Evolutionary conservation across 192 early-diverging fungal species (phyloP), one percentile per base, ranked within the genome.

Genomic region (Podila epigama): DNA sequence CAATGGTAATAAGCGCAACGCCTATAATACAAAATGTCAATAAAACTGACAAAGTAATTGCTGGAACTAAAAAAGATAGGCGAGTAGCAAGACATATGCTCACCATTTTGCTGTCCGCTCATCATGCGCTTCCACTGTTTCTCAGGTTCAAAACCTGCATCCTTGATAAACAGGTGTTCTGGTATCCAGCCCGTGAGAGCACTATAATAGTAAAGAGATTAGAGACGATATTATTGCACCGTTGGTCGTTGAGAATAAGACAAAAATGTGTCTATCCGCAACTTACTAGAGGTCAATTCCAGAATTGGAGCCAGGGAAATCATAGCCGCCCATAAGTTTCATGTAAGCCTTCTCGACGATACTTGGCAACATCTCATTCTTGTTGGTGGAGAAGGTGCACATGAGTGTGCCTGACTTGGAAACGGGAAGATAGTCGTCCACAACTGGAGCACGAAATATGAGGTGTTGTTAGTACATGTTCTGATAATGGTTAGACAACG

Each of bases 331-430:
- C 92, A 94, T 95, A 1, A 96, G 75, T 80, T 98, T 98, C 89
- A 96, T 89, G 68, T 96, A 98, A 66, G 96, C 96, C 70, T 98
- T 98, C 62, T 98, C 96, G 18, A 96, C 85, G 27, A 98, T 90
- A 65, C 93, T 93, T 4, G 88, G 83, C 94, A 92, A 95, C 10
- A 94, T 54, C 70, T 93, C 92, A 52, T 90, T 86, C 48, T 87
- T 80, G 70, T 88, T 88, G 10, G 82, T 86, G 9, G 95, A 94
- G 65, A 92, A 95, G 1, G 95, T 96, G 68, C 94, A 97, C 90
- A 96, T 87, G n/a, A 94, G 82, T 27, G 78, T 89, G 18, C 91
- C 91, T 44, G 85, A 69, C 31, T 85, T 81, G 18, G 89, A 89
- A 5, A 96, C 81, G 5, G 96, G 96, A 22, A 97, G 81, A 60